These are phyloP conservation scores for Novymonas esmeraldas DNA, from an alignment of 208 protist species.

Conservation along the genomic window DNA sequence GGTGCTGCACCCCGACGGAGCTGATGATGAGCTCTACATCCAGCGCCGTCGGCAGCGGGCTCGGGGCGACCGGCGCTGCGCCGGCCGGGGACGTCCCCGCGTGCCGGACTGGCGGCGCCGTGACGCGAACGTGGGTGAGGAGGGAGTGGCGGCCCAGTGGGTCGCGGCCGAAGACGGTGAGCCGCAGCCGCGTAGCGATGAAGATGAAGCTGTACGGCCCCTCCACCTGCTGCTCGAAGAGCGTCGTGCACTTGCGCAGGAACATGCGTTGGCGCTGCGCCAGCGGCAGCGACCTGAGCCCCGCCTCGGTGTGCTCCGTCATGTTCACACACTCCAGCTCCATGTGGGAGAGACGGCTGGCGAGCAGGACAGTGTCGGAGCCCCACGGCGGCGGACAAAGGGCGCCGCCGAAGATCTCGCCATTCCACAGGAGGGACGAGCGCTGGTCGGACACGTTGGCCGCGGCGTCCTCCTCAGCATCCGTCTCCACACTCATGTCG, in stretches of 20 bases:
- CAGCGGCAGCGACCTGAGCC: slow-evolving; percentile 18
- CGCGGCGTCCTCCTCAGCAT: slow-evolving; percentile 38
- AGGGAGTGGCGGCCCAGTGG: slow-evolving; percentile 88
- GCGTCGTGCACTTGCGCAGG: slow-evolving; percentile 49
- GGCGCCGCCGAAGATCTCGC: slow-evolving; percentile 82
- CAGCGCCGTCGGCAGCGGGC: slow-evolving; percentile 8
- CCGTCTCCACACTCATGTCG: slow-evolving; percentile 52
- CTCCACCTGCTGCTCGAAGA: slow-evolving; percentile 77
- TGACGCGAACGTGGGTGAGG: slow-evolving; percentile 52
- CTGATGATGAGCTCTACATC: slow-evolving; percentile 72
- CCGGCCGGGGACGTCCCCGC: neutral
- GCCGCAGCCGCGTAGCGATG: slow-evolving; percentile 55
- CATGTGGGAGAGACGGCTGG: slow-evolving; percentile 56
- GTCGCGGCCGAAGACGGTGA: slow-evolving; percentile 89
- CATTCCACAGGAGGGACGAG: slow-evolving; percentile 86
- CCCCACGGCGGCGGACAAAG: slow-evolving; percentile 61
- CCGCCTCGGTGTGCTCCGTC: neutral
- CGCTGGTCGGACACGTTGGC: slow-evolving; percentile 22
- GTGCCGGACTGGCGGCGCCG: neutral
- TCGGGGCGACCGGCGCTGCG: neutral
- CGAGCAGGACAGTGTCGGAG: slow-evolving; percentile 78
- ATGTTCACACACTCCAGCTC: slow-evolving; percentile 46
- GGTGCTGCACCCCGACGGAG: slow-evolving; percentile 71
- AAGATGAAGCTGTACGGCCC: slow-evolving; percentile 90
- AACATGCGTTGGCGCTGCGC: slow-evolving; percentile 54